Evolutionary conservation across 106 monocot genomes (phyloP), one percentile per base, ranked within the genome.

Genomic region (Dioscorea alata): DNA sequence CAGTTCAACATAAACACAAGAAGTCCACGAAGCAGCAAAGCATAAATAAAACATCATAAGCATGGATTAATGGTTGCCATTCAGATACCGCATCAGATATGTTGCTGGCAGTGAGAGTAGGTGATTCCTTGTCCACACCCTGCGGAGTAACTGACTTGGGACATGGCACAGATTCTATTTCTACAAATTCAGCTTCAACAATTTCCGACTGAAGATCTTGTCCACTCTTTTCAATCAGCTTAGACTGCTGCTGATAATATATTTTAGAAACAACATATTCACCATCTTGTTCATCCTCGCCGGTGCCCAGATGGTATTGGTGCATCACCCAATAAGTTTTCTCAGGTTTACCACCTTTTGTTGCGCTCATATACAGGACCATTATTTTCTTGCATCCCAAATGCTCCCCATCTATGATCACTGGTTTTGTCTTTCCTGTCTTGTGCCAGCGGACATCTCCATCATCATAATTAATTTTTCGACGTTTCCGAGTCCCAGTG

Each of bases 311-410:
- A 61, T 99, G 99, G 74, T 93, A 90, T 54, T 99, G 99, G 63
- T 99, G 99, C 90, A 99, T 99, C 51, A 99, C 92, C 99, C 99
- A 99, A 69, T 90, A 87, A 8, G 93, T 99, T 49, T 93, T 99
- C 72, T 87, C 90, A 65, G 87, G 66, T 72, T 87, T 99, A 23
- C 64, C 87, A 61, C 90, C 83, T 60, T 83, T 93, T 18, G 19
- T 35, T 9, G 59, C 66, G 66, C 84, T 85, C 76, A 90, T 87
- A 73, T 99, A 99, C 1, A 99, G 75, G 59, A 99, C 99, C 99
- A 99, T 90, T 70, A 99, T 93, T 76, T 99, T 99, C 79, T 99
- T 99, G 71, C 87, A 93, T 7, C 99, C 93, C 13, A 83, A 49
- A 18, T 93, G 99, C 19, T 68, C 69, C 13, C 99, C 90, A 77